phyloP scores from a whole-genome alignment of 2,329 filamentous ascomycete genomes.

The Zopfia rhizophila region DNA sequence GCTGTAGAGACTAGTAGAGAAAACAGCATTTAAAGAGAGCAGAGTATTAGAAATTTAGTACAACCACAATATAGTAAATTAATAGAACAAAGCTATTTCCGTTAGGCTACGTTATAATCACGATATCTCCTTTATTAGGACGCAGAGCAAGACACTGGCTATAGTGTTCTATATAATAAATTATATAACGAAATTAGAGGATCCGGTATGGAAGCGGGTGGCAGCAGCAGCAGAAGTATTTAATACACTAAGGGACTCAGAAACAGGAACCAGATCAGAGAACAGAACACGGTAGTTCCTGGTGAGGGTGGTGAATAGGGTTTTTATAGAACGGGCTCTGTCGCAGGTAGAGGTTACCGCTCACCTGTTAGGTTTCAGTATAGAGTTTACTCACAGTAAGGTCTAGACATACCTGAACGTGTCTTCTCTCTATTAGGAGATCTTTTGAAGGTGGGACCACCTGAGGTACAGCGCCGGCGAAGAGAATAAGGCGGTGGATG shows the following conservation, averaged over 20 bases:
- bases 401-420: too few relatives aligned
- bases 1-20: conserved; percentile 2
- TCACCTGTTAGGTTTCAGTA: conserved; percentile 1
- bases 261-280: too few relatives aligned
- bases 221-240: conserved; percentile 7
- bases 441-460: too few relatives aligned
- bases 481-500: too few relatives aligned
- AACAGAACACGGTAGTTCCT: conserved; percentile 1
- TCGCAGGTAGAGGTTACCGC: conserved; percentile 6
- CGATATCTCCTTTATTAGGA: conserved; percentile 10
- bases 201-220: conserved; percentile 3
- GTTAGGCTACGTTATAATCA: conserved; percentile 4
- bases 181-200: conserved; percentile 5
- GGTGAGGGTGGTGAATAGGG: conserved; percentile 1
- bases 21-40: neutral
- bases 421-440: too few relatives aligned
- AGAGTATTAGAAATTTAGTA: conserved; percentile 1
- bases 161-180: conserved; percentile 6
- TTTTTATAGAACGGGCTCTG: conserved; percentile 5
- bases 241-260: neutral
- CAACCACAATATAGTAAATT: conserved; percentile 4
- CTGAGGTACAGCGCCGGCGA: too few relatives aligned
- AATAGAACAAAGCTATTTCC: conserved; percentile 5
- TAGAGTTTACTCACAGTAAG: conserved; percentile 5
- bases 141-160: conserved; percentile 6